These are phyloP conservation scores for Eutypella sp. DNA, from an alignment of 2,329 filamentous ascomycete species.

Conservation along the genomic window DNA sequence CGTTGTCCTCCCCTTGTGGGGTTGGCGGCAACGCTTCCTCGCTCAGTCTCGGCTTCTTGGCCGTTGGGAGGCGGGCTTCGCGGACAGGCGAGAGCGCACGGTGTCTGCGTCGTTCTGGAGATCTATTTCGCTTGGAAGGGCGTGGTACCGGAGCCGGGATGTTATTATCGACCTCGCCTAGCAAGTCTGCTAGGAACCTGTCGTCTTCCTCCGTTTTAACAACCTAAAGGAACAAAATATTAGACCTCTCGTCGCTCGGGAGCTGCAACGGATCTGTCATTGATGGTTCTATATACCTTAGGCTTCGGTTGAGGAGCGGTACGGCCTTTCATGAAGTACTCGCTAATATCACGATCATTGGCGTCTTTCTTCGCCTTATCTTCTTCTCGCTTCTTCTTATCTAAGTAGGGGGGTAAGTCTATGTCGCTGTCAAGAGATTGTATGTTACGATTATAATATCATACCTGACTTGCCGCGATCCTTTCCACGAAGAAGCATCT, in stretches of 20 bases:
- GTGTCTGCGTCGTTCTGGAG: constrained; percentile 70
- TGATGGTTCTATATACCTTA: too few relatives aligned
- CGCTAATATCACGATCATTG: constrained; percentile 86
- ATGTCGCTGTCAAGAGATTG: too few relatives aligned
- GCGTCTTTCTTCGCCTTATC: constrained; percentile 81
- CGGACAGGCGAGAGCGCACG: constrained; percentile 74
- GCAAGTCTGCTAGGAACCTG: constrained; percentile 76
- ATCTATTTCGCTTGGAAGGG: constrained; percentile 60
- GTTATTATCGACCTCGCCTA: constrained; percentile 85
- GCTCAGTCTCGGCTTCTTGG: constrained; percentile 54
- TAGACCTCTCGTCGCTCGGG: constrained; percentile 5
- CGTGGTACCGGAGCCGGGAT: constrained; percentile 50
- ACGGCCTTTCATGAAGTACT: constrained; percentile 83
- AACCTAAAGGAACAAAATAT: constrained; percentile 46
- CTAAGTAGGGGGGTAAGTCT: too few relatives aligned
- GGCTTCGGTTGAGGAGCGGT: constrained; percentile 65
- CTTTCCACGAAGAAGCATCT: constrained; percentile 42
- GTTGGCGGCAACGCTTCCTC: constrained; percentile 45
- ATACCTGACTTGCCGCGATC: constrained; percentile 48
- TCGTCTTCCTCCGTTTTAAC: constrained; percentile 81
- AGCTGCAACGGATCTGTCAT: neutral
- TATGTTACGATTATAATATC: constrained; percentile 18
- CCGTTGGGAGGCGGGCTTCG: constrained; percentile 42
- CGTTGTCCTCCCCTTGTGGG: constrained; percentile 45
- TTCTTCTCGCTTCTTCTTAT: constrained; percentile 83